Evolutionary conservation across 1,284 basidiomycete species (phyloP).

Genomic region (Leccinum insolens): DNA sequence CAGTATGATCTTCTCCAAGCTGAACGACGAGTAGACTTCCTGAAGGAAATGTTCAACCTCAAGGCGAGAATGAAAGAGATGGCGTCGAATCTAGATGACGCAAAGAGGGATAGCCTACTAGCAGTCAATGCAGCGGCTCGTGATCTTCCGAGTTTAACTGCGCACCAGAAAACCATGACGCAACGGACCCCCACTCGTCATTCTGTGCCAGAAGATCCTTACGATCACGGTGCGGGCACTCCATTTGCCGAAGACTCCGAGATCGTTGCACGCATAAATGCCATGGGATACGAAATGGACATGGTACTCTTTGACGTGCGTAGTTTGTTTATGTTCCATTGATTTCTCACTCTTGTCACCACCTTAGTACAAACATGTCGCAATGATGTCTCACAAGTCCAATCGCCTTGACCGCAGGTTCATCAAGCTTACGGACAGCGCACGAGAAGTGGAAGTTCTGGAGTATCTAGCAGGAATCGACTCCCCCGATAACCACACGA

Average conservation of each 20-base stretch:
- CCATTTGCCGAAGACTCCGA: neutral
- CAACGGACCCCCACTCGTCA: neutral
- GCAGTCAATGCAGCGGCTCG: neutral
- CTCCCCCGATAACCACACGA: too few relatives aligned
- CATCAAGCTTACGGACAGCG: too few relatives aligned
- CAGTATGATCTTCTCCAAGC: neutral
- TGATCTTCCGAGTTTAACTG: neutral
- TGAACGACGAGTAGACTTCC: neutral
- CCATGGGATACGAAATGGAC: neutral
- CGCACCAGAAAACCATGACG: neutral
- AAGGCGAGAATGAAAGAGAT: neutral
- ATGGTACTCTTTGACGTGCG: neutral
- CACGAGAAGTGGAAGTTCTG: too few relatives aligned
- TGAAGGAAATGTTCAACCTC: neutral
- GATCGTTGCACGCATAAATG: neutral
- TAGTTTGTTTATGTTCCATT: neutral
- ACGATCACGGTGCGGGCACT: neutral
- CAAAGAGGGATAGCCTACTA: neutral
- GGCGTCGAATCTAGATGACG: neutral
- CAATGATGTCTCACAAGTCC: neutral
- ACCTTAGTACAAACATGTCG: neutral
- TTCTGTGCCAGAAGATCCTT: neutral
- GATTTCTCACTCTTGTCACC: neutral
- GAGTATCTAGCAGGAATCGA: too few relatives aligned
- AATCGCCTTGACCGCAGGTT: too few relatives aligned